Conservation (phyloP, 345 rosid genomes). For the Trapa bicornis region DNA sequence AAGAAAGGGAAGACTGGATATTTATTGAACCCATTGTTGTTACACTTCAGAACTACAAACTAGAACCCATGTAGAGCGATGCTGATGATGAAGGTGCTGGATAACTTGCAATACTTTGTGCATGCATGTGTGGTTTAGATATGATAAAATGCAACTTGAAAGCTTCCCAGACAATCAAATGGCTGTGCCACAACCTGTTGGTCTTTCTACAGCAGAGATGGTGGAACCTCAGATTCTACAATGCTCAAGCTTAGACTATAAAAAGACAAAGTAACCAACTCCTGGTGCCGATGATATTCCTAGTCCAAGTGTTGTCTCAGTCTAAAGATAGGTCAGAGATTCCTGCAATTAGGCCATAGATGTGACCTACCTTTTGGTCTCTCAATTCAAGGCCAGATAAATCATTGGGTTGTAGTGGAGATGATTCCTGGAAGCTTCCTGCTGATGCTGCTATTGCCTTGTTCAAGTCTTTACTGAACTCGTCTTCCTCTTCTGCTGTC, state of each 20-base stretch:
- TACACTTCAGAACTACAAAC: background rate
- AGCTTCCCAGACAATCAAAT: background rate
- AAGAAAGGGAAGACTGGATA: background rate
- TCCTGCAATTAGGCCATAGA: constrained; percentile 35
- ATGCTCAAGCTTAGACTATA: background rate
- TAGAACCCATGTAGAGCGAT: no score
- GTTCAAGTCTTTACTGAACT: constrained; percentile 33
- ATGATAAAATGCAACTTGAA: background rate
- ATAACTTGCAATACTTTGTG: no score
- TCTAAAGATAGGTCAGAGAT: constrained; percentile 45
- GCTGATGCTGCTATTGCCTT: constrained; percentile 20
- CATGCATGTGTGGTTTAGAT: no score
- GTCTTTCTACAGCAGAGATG: background rate
- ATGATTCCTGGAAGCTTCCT: constrained; percentile 10
- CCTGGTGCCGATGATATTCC: background rate
- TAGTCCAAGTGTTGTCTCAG: background rate
- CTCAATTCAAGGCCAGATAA: background rate
- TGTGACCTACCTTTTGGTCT: constrained; percentile 13
- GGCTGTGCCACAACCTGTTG: background rate
- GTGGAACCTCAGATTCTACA: background rate
- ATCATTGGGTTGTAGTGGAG: background rate
- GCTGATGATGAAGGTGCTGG: no score
- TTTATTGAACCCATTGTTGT: background rate
- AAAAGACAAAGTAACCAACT: background rate
- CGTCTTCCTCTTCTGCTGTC: constrained; percentile 29